Conservation (phyloP, 164 flowering plant genomes). For the Annona cherimola region DNA sequence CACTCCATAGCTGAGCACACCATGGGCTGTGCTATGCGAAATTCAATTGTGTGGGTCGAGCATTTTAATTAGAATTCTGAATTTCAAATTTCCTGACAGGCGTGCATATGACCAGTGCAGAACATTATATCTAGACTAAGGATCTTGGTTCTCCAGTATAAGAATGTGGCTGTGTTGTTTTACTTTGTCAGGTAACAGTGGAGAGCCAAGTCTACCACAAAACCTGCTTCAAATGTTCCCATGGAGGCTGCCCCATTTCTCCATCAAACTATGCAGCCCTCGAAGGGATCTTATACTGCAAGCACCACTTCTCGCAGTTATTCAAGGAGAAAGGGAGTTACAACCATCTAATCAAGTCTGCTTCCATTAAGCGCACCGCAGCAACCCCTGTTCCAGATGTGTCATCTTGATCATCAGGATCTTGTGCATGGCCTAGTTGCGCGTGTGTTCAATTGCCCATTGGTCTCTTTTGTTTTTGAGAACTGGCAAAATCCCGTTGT, state of each 20-base stretch:
- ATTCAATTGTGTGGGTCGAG: too few relatives aligned
- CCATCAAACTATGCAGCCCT: conserved; percentile 98
- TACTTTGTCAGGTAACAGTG: conserved; percentile 69
- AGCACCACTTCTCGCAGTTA: conserved; percentile 95
- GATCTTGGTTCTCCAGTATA: too few relatives aligned
- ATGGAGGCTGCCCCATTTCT: conserved; percentile 81
- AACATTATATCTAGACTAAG: too few relatives aligned
- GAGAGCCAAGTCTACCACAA: conserved; percentile 86
- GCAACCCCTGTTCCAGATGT: conserved; percentile 48
- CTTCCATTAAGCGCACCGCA: conserved; percentile 62
- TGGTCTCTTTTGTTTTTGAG: neutral
- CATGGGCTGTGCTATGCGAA: too few relatives aligned
- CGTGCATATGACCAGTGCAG: too few relatives aligned
- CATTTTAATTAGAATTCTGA: too few relatives aligned
- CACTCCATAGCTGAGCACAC: too few relatives aligned
- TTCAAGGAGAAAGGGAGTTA: conserved; percentile 99
- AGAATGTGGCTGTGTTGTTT: too few relatives aligned
- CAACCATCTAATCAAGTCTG: conserved; percentile 83
- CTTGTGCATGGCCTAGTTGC: neutral
- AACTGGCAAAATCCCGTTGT: neutral
- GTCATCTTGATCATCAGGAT: neutral
- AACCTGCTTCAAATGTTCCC: conserved; percentile 94
- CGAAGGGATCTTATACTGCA: conserved; percentile 89
- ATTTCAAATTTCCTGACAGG: too few relatives aligned
- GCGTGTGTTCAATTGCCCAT: neutral